Evolutionary conservation across 1,284 basidiomycete species (phyloP).

Genomic region (Cystobasidium slooffiae): DNA sequence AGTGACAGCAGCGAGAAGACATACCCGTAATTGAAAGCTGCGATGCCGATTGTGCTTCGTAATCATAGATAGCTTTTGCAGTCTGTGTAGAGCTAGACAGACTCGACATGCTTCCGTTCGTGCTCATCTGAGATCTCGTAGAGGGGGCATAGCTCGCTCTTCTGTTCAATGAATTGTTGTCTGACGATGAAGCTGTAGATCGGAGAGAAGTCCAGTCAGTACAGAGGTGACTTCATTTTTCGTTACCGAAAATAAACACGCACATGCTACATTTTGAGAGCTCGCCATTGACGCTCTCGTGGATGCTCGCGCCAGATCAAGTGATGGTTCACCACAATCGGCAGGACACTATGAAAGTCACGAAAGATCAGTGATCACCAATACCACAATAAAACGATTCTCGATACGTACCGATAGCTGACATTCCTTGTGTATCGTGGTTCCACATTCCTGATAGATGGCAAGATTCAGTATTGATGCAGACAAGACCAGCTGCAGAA

Average conservation of each 20-base stretch:
- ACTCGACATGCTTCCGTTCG: conserved; percentile 17
- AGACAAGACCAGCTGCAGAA: not conserved
- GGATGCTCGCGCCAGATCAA: conserved; percentile 27
- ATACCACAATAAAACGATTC: too few relatives aligned
- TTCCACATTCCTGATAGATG: conserved; percentile 32
- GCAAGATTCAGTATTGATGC: not conserved
- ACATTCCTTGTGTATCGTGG: conserved; percentile 25
- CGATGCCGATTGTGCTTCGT: conserved; percentile 27
- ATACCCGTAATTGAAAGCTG: conserved; percentile 35
- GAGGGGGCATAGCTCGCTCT: conserved; percentile 27
- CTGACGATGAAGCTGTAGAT: conserved; percentile 8
- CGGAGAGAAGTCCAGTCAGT: not conserved
- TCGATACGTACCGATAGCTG: conserved; percentile 22
- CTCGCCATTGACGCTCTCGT: conserved; percentile 22
- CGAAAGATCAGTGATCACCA: not conserved
- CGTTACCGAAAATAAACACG: not conserved
- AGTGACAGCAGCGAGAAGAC: conserved; percentile 8
- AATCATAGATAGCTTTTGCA: conserved; percentile 38
- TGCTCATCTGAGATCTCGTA: conserved; percentile 16
- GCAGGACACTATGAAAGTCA: conserved; percentile 27
- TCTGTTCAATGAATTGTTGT: conserved; percentile 17
- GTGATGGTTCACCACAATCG: conserved; percentile 38
- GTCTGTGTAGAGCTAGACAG: conserved; percentile 12
- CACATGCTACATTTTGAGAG: conserved; percentile 9
- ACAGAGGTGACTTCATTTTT: not conserved